phyloP scores from a whole-genome alignment of 352 stramenopile species.

The Thalassiosira sp. region DNA sequence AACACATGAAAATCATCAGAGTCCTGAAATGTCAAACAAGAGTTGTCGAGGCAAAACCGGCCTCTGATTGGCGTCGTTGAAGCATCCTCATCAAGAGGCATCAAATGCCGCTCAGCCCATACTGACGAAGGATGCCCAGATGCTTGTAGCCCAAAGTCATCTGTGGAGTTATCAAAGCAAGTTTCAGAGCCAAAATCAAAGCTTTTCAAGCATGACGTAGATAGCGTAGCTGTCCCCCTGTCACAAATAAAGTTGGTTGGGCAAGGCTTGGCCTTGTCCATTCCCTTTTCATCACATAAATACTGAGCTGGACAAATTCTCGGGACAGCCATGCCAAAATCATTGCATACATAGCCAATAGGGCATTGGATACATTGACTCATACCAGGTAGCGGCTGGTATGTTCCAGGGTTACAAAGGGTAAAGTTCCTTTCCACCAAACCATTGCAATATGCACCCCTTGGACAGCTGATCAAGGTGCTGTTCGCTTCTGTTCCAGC shows the following conservation, averaged over 20 bases:
- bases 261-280: constrained; percentile 90
- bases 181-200: constrained; percentile 39
- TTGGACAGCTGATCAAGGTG: constrained; percentile 83
- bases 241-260: constrained; percentile 94
- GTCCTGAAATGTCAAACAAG: constrained; percentile 88
- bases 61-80: constrained; percentile 86
- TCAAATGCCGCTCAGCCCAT: constrained; percentile 91
- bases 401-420: constrained; percentile 91
- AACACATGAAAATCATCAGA: constrained; percentile 83
- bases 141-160: constrained; percentile 93
- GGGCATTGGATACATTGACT: constrained; percentile 90
- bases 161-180: constrained; percentile 94
- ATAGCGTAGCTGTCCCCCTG: constrained; percentile 92
- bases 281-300: constrained; percentile 91
- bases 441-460: constrained; percentile 88
- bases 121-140: constrained; percentile 86
- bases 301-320: constrained; percentile 92
- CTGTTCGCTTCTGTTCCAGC: constrained; percentile 43
- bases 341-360: constrained; percentile 92
- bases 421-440: constrained; percentile 90
- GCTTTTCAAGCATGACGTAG: constrained; percentile 85
- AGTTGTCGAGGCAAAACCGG: constrained; percentile 92
- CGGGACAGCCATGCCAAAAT: constrained; percentile 90
- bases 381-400: constrained; percentile 87
- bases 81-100: constrained; percentile 87